Evolutionary conservation across 352 stramenopile species (phyloP).

Genomic region (Aphanomyces stellatus): DNA sequence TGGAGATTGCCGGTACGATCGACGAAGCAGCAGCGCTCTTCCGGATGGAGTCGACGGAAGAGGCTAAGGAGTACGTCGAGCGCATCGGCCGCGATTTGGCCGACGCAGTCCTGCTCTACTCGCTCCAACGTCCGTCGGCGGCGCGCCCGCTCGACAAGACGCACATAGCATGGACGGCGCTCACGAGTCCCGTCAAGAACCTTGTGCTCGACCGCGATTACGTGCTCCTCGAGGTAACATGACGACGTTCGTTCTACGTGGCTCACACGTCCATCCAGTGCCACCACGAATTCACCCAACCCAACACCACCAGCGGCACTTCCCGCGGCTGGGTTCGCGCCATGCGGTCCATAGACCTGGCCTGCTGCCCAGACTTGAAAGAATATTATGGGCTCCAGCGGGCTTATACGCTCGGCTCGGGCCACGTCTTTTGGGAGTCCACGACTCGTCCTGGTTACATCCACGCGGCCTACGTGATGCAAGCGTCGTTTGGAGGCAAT

Average conservation of each 20-base stretch:
- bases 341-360: neutral
- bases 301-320: too few species aligned
- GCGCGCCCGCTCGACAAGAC: neutral
- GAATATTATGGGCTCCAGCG: neutral
- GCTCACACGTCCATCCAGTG: too few species aligned
- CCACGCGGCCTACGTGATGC: neutral
- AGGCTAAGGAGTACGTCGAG: neutral
- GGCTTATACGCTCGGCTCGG: neutral
- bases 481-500: too few species aligned
- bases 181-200: neutral
- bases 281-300: neutral
- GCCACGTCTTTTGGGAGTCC: neutral
- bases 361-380: neutral
- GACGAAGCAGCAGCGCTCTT: neutral
- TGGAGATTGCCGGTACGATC: neutral
- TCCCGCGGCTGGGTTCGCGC: neutral
- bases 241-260: too few species aligned
- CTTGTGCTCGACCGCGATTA: neutral
- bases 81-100: neutral
- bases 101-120: neutral
- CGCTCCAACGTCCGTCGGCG: neutral
- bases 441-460: neutral
- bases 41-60: neutral
- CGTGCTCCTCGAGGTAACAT: neutral
- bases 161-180: neutral